Evolutionary conservation across 306 rosid genomes (phyloP), one percentile per base, ranked within the genome.

Genomic region (Dalbergia oliveri): DNA sequence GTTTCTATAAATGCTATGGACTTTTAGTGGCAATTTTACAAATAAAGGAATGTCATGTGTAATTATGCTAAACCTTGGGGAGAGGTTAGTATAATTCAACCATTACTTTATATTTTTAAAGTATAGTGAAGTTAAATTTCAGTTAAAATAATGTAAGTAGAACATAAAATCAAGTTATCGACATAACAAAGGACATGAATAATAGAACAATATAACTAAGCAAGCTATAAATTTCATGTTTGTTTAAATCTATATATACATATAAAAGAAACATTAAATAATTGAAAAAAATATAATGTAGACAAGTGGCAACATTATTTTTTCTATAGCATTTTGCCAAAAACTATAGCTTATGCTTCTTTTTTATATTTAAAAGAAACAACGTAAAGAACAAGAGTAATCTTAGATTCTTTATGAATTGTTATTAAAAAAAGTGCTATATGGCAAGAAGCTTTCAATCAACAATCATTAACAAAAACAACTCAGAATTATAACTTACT

Each of bases 401-500:
- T 10, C 72, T 19, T 23, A 11, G 39, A 37, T 50, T 59, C 26
- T 69, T 31, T 43, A n/a, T 61, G 5, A 61, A 61, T 11, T 8
- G 15, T 16, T 50, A 26, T 5, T 45, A 76, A 69, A 67, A 37
- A 41, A 3, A 11, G 41, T 5, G 60, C 18, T 49, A 69, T 69
- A 61, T 45, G 18, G 18, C 11, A 39, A 78, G 53, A 1, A 67
- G 0, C 59, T 58, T 37, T 43, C 54, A 18, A 61, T 61, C 44
- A 70, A 60, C 5, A 37, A 43, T 65, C 13, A 83, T 43, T 26
- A 58, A 11, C 56, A 70, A 44, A 43, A 66, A 63, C 6, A 77
- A 62, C 23, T 57, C 0, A 26, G 33, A 82, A 70, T 15, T 37
- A 49, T 51, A 83, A 82, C 94, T 86, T 90, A 95, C 99, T 83